Percentiles rank a stretch among this genome's conserved stretches.
Evolutionary conservation across 2,329 filamentous ascomycete genomes (phyloP).

Genomic region (Aspergillus tubingensis): DNA sequence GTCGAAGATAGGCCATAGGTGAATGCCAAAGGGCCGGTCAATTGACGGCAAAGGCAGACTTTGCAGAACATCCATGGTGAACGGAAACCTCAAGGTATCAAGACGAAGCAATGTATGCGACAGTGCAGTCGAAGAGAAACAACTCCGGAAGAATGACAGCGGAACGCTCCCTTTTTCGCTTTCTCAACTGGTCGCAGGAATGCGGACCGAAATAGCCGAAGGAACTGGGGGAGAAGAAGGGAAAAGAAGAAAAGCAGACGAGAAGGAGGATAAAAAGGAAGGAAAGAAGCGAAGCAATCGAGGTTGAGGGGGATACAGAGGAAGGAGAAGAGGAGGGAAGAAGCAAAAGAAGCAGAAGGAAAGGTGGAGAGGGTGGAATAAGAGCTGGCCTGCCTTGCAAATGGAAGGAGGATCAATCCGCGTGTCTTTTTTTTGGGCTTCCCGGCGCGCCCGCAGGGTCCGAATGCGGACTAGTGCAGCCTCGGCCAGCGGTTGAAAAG

Average conservation of each 20-base stretch:
- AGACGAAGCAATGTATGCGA: neutral
- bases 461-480: conserved; percentile 29
- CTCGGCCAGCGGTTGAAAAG: conserved; percentile 27
- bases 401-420: conserved; percentile 18
- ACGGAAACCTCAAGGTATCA: neutral
- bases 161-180: conserved; percentile 12
- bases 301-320: conserved; percentile 19
- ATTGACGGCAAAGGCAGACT: conserved; percentile 71
- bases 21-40: conserved; percentile 87
- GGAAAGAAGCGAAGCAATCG: conserved; percentile 72
- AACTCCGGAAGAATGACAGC: neutral
- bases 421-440: conserved; percentile 19
- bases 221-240: neutral
- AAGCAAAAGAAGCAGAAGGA: conserved; percentile 14
- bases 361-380: conserved; percentile 15
- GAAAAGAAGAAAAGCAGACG: conserved; percentile 16
- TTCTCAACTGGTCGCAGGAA: conserved; percentile 11
- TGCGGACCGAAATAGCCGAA: conserved; percentile 9
- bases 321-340: conserved; percentile 33
- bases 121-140: neutral
- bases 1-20: conserved; percentile 93
- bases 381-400: neutral
- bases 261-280: conserved; percentile 10
- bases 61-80: conserved; percentile 54
- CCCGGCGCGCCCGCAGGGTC: conserved; percentile 28